Conservation (phyloP, 352 stramenopile species). For the Discostella stelligera region DNA sequence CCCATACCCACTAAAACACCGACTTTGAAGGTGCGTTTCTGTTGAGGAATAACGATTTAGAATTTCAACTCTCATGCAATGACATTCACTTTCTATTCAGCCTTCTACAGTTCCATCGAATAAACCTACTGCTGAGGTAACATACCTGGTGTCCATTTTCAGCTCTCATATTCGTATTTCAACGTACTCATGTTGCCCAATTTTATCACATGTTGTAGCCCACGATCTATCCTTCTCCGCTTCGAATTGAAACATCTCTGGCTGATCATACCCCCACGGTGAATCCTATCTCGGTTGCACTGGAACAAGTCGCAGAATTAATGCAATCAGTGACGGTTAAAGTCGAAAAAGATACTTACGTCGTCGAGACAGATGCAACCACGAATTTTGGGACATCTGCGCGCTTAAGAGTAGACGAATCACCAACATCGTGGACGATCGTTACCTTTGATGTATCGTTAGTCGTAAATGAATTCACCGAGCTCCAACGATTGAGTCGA, state of each 20-base stretch:
- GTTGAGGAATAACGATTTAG: not conserved
- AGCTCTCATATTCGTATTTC: not conserved
- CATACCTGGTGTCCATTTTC: not conserved
- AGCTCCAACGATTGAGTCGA: constrained; percentile 2
- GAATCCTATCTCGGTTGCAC: not conserved
- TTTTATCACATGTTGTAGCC: constrained; percentile 8
- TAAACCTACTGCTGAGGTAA: constrained; percentile 8
- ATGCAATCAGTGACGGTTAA: constrained; percentile 7
- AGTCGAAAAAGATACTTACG: constrained; percentile 32
- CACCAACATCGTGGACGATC: constrained; percentile 16
- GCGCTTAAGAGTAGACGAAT: constrained; percentile 20
- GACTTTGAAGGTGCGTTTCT: constrained; percentile 1
- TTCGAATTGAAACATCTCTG: not conserved
- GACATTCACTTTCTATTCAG: constrained; percentile 9
- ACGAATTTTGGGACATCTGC: constrained; percentile 12
- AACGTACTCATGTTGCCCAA: constrained; percentile 3
- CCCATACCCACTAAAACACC: constrained; percentile 11
- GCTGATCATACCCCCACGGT: not conserved
- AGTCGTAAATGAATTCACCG: constrained; percentile 3
- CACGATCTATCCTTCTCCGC: constrained; percentile 2
- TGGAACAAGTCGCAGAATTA: not conserved
- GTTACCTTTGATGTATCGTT: constrained; percentile 22
- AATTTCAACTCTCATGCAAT: not conserved
- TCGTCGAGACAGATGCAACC: not conserved
- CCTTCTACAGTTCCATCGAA: constrained; percentile 28